phyloP scores from a whole-genome alignment of 371 early-diverging fungal species.

The Mortierella sp. region DNA sequence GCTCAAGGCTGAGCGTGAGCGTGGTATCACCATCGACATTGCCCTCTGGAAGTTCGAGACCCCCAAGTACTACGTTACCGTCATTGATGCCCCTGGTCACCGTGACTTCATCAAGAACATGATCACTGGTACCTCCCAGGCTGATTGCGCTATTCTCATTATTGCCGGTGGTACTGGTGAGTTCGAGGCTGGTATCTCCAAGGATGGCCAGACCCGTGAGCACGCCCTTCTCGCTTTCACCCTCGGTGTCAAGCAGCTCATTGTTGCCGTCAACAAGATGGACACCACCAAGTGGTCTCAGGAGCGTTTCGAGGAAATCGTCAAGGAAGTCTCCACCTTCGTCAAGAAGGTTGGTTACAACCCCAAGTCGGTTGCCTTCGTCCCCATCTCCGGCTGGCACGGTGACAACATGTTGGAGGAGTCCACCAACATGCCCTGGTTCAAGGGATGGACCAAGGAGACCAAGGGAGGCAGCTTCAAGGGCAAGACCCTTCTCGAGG shows the following conservation, averaged over 20 bases:
- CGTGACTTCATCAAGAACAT: slow-evolving; percentile 99
- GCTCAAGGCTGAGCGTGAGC: slow-evolving; percentile 98
- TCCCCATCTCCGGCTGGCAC: slow-evolving; percentile 98
- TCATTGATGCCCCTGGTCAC: slow-evolving; percentile 99
- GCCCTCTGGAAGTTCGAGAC: slow-evolving; percentile 98
- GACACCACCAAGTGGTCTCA: slow-evolving; percentile 96
- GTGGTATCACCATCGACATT: slow-evolving; percentile 98
- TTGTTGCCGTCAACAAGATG: slow-evolving; percentile 99
- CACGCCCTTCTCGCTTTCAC: slow-evolving; percentile 98
- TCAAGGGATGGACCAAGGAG: slow-evolving; percentile 96
- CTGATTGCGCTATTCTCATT: slow-evolving; percentile 96
- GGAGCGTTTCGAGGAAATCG: slow-evolving; percentile 94
- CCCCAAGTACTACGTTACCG: slow-evolving; percentile 92
- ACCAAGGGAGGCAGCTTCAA: slow-evolving; percentile 78
- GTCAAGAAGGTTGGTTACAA: slow-evolving; percentile 96
- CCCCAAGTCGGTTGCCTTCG: slow-evolving; percentile 91
- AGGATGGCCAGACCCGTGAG: slow-evolving; percentile 99
- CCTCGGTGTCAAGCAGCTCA: slow-evolving; percentile 97
- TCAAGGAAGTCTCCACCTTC: slow-evolving; percentile 92
- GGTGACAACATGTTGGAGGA: slow-evolving; percentile 98
- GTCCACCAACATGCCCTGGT: slow-evolving; percentile 95
- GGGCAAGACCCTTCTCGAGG: slow-evolving; percentile 94
- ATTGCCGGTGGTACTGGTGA: slow-evolving; percentile 96
- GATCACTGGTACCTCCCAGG: slow-evolving; percentile 99
- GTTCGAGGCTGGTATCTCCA: slow-evolving; percentile 99